Conservation (phyloP, 2,329 filamentous ascomycete species). For the Huntiella abstrusa region DNA sequence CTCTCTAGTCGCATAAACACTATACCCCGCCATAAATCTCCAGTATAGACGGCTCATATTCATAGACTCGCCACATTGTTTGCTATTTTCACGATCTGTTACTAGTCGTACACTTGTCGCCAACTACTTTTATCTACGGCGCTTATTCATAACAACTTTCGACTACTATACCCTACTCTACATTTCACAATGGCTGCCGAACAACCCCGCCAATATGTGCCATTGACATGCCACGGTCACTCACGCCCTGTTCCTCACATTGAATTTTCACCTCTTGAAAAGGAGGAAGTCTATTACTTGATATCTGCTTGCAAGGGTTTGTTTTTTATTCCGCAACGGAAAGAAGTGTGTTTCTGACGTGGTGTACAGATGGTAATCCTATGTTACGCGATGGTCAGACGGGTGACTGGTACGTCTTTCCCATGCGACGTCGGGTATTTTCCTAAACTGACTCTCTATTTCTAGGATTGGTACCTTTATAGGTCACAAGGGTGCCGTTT, state of each 20-base stretch:
- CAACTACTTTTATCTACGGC: too few relatives aligned
- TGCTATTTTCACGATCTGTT: too few relatives aligned
- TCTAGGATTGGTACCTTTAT: slow-evolving; percentile 93
- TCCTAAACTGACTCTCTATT: slow-evolving; percentile 8
- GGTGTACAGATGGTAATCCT: slow-evolving; percentile 66
- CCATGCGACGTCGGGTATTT: not conserved
- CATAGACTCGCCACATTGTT: too few relatives aligned
- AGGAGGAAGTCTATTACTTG: slow-evolving; percentile 73
- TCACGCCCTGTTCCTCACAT: slow-evolving; percentile 83
- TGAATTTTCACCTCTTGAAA: slow-evolving; percentile 67
- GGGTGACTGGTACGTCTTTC: slow-evolving; percentile 25
- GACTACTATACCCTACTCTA: not conserved
- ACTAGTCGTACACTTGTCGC: too few relatives aligned
- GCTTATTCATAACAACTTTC: too few relatives aligned
- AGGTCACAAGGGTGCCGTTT: slow-evolving; percentile 94
- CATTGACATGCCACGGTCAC: slow-evolving; percentile 85
- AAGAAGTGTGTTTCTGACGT: not conserved
- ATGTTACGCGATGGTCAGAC: slow-evolving; percentile 95
- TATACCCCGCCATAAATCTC: too few relatives aligned
- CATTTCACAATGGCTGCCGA: slow-evolving; percentile 14
- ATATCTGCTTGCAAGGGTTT: slow-evolving; percentile 83
- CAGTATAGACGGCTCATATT: too few relatives aligned
- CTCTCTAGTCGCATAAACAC: too few relatives aligned
- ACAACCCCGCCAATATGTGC: slow-evolving; percentile 45
- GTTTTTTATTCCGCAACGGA: slow-evolving; percentile 7